Evolutionary conservation across 352 stramenopile species (phyloP), one percentile per base, ranked within the genome.

Genomic region (Elongisporangium prolatum): DNA sequence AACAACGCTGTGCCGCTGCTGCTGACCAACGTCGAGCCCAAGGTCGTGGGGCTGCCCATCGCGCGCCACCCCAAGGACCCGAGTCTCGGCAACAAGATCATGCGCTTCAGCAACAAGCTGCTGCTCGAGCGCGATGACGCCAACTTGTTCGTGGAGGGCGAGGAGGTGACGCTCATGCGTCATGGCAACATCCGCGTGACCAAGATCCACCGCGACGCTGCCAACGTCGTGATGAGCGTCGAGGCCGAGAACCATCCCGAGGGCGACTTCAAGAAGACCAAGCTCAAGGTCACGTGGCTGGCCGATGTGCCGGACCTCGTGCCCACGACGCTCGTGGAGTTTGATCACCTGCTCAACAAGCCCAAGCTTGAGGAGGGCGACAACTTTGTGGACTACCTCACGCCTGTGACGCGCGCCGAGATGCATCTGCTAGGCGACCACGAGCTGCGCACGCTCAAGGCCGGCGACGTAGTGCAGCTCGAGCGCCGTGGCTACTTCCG

Each of bases 331-430:
- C 74, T 99, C 8, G 92, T 97, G 47, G 98, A 99, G 78, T 99
- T 99, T 71, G 98, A 99, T 71, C 95, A 99, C 75, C 74, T 99
- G 52, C 93, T 99, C 16, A 98, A 89, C 34, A 99, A 99, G 83
- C 86, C 97, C 34, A 99, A 99, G 72, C 83, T 99, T 24, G 98
- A 99, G 70, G 97, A 99, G 54, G 93, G 89, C 37, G 97, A 99
- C 64, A 89, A 99, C 58, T 98, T 99, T 70, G 80, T 98, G 56
- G 95, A 99, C 71, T 96, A 96, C 71, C 77, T 99, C 44, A 99
- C 98, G 71, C 88, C 95, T 8, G 88, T 94, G 21, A 98, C 96
- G 44, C 87, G 96, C 44, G 96, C 93, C n/a, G 93, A 97, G 68
- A 89, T 94, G 61, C 75, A 92, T 50, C 94, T 95, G 4, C 76